Base-by-base conservation (phyloP, 345 rosid species). In the Rhizophora apiculata region DNA sequence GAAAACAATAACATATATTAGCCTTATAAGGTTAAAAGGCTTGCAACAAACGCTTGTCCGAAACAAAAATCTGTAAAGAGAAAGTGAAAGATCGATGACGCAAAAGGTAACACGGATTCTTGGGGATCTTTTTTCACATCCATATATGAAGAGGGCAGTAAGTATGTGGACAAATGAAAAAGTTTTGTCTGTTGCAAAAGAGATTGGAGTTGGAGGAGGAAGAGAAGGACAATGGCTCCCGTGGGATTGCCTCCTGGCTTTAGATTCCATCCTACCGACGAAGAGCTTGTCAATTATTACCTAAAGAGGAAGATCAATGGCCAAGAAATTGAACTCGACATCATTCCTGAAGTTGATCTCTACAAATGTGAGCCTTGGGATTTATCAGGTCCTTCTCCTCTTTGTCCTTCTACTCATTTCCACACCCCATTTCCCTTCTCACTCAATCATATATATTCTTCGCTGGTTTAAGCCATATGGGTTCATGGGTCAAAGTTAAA, bases 241-340 rank as follows among this genome's bases (percentile, higher is more conserved):
- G 60, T 55, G 15, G 60, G 60, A 21, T 55, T 55, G 60, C 60
- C 60, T 55, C 60, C 60, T 21, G 74, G 74, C 6, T 64, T 63
- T 56, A 63, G 75, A 65, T 72, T 72, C 57, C 75, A 43, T 22
- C 75, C 75, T 37, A 57, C 69, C n/a, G 75, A 72, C 8, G 75
- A 56, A 32, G 75, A 72, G 21, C 56, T 72, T n/a, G 37, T 72
- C 29, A 8, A 18, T 48, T 65, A 64, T 46, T 72, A 61, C 22
- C 69, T 72, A 4, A 72, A 24, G 37, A 30, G 18, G 24, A 72
- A 72, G 49, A 53, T 72, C 21, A 22, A 55, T 16, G 75, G 69
- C 18, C 11, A 22, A 18, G 69, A 64, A 39, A 8, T 6, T 5
- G 37, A 26, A 15, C 56, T 69, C 31, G 49, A 13, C 39, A 26